Evolutionary conservation across 208 protist species (phyloP), one percentile per base, ranked within the genome.

Genomic region (Wallacemonas sp.): DNA sequence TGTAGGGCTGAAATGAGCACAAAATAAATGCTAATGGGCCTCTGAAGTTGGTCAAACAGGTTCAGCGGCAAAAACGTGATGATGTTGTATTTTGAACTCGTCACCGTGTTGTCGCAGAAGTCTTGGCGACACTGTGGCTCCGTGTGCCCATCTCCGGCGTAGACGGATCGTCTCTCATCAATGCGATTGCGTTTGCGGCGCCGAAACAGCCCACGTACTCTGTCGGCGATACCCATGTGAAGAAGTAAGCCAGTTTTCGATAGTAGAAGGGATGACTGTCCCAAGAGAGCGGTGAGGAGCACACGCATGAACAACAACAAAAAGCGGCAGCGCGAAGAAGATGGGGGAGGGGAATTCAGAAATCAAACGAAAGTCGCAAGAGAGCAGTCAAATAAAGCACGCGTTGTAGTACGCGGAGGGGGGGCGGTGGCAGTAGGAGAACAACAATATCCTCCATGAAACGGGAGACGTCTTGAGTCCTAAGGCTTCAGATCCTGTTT

Each of bases 21-120:
- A 72, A 99, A 99, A 59, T 99, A 99, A 21, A 95, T 49, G 66
- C 98, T 99, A 71, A 97, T 95, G 38, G 93, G 81, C 2, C 93
- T 79, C n/a, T 83, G 70, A 49, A 99, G 98, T 80, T 99, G 98
- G 58, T 98, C 95, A 53, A 82, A 98, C 3, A 99, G 72, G 53
- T 98, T 98, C 28, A 96, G 74, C 19, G 95, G 95, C 1, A 99
- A 55, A 68, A 99, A 99, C 26, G 86, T 98, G 14, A 97, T 47
- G 17, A 96, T 24, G 41, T 86, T 98, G 75, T 98, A 99, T 79
- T 97, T 98, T n/a, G 90, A 81, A 56, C 92, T 98, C 38, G 30
- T 86, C 22, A 98, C 83, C 33, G 64, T 66, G 66, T 98, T 98
- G 68, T 70, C 66, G 46, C 81, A 86, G 65, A 79, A 84, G 54